Evolutionary conservation across 2,329 filamentous ascomycete genomes (phyloP).

Genomic region (Stachybotrys chartarum): DNA sequence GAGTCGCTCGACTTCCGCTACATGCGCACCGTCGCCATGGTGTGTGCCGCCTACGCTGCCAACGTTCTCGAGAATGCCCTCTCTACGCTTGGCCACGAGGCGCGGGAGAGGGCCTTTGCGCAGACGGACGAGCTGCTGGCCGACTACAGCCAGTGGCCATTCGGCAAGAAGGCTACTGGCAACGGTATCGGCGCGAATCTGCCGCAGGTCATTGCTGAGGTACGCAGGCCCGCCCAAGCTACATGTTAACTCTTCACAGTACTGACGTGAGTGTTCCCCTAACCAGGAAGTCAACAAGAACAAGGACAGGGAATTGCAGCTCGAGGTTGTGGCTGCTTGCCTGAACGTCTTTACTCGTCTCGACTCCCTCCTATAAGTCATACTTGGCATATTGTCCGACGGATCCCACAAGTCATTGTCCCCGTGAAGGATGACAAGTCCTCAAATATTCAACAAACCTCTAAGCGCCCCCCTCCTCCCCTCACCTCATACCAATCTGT

Average conservation of each 20-base stretch:
- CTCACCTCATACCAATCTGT: not conserved
- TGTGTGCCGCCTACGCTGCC: conserved; percentile 94
- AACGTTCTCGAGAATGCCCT: conserved; percentile 98
- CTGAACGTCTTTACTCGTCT: conserved; percentile 95
- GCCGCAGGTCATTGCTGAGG: conserved; percentile 75
- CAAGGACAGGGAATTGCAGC: conserved; percentile 91
- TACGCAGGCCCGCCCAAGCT: conserved; percentile 22
- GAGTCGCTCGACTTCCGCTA: conserved; percentile 94
- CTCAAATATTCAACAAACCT: too few relatives aligned
- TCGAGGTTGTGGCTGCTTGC: conserved; percentile 95
- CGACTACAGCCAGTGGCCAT: conserved; percentile 97
- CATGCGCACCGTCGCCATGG: conserved; percentile 86
- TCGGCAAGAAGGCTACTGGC: conserved; percentile 72
- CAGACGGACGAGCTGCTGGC: conserved; percentile 94
- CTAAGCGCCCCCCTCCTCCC: too few relatives aligned
- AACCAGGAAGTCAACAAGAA: conserved; percentile 53
- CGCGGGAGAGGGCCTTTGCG: conserved; percentile 87
- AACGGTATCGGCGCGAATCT: conserved; percentile 89
- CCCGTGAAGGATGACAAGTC: too few relatives aligned
- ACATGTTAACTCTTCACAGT: not conserved
- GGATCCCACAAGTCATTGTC: not conserved
- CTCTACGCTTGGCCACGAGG: conserved; percentile 86
- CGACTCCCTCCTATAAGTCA: conserved; percentile 77
- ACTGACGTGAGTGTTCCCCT: not conserved
- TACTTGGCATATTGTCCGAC: not conserved